Evolutionary conservation across 305 asterid genomes (phyloP).

Genomic region (Coffea humblotiana): DNA sequence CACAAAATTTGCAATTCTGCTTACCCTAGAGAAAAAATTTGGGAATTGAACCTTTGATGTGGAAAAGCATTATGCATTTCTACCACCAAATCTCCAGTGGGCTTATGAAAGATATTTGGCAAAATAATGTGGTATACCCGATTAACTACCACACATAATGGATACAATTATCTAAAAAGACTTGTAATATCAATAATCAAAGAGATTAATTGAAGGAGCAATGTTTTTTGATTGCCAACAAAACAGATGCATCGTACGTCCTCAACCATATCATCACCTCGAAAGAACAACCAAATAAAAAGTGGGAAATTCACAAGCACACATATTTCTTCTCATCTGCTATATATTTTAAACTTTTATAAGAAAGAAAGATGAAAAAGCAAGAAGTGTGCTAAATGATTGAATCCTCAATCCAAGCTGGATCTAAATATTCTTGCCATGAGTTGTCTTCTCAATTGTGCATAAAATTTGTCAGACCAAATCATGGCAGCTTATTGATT

Average conservation of each 20-base stretch:
- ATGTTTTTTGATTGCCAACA: too few relatives aligned
- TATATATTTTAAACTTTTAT: background rate
- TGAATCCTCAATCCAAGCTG: constrained; percentile 11
- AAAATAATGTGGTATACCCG: too few relatives aligned
- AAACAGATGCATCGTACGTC: background rate
- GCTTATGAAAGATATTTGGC: too few relatives aligned
- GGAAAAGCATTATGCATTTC: too few relatives aligned
- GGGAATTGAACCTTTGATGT: too few relatives aligned
- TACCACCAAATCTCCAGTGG: too few relatives aligned
- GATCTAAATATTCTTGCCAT: constrained; percentile 9
- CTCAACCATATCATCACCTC: background rate
- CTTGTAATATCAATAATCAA: too few relatives aligned
- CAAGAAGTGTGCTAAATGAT: constrained; percentile 19
- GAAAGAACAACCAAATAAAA: background rate
- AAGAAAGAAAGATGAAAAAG: background rate
- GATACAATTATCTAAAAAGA: too few relatives aligned
- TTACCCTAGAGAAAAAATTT: too few relatives aligned
- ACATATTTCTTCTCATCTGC: background rate
- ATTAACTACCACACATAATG: too few relatives aligned
- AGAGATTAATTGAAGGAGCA: too few relatives aligned
- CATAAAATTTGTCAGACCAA: constrained; percentile 7
- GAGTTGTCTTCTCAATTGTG: constrained; percentile 24
- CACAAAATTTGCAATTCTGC: too few relatives aligned
- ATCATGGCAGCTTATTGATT: constrained; percentile 15
- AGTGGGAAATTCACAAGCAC: background rate